These are phyloP conservation scores for Saksenaea vasiformis DNA, from an alignment of 371 early-diverging fungal species.

Conservation along the genomic window DNA sequence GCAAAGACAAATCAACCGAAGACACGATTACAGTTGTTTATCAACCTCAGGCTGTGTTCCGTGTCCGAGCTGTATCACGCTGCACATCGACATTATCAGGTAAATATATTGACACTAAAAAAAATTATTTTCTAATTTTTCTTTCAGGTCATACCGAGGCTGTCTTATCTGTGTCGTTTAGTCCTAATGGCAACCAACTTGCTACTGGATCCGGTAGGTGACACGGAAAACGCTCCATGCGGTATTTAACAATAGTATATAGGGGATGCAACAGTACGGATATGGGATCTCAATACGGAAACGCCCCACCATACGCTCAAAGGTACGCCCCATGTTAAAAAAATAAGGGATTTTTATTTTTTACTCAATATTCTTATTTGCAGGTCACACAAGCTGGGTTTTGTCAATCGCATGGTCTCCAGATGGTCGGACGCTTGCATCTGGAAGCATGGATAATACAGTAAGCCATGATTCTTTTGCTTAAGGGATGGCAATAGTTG, in stretches of 20 bases:
- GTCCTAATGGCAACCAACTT: slow-evolving; percentile 89
- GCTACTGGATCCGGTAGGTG: slow-evolving; percentile 85
- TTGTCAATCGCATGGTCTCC: slow-evolving; percentile 94
- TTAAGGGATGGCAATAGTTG: not conserved
- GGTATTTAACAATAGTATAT: not conserved
- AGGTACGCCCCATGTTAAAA: slow-evolving; percentile 15
- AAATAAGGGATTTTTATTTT: not conserved
- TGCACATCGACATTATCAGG: slow-evolving; percentile 85
- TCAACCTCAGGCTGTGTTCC: slow-evolving; percentile 93
- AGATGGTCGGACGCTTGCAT: slow-evolving; percentile 82
- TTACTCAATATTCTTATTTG: not conserved
- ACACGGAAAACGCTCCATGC: not conserved
- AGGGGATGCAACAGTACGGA: slow-evolving; percentile 92
- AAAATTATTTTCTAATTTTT: not conserved
- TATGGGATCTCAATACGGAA: slow-evolving; percentile 97
- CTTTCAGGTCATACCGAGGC: slow-evolving; percentile 89
- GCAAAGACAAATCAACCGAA: slow-evolving; percentile 78
- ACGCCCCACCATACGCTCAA: slow-evolving; percentile 78
- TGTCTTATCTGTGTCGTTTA: slow-evolving; percentile 84
- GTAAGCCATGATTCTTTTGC: slow-evolving; percentile 43
- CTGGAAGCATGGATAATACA: slow-evolving; percentile 95
- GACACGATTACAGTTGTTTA: slow-evolving; percentile 85
- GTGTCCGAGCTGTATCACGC: slow-evolving; percentile 89
- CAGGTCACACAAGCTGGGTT: slow-evolving; percentile 94
- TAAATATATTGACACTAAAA: slow-evolving; percentile 16